Evolutionary conservation across 345 rosid genomes (phyloP), one percentile per base, ranked within the genome.

Genomic region (Theobroma cacao): DNA sequence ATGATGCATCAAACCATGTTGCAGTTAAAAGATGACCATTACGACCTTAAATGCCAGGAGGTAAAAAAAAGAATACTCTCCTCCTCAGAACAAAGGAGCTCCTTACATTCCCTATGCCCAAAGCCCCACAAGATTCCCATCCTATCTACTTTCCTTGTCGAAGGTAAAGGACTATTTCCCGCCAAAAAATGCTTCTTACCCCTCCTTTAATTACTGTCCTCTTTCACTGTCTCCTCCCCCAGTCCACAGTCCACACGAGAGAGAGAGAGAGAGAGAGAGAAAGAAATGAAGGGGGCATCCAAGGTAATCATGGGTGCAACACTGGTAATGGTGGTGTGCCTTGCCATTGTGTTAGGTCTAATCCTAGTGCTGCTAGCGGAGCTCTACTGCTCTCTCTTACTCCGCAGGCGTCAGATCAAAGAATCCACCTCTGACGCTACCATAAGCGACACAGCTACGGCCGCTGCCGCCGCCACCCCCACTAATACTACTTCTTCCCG

Each of bases 241-340:
- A 53, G 59, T 48, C 28, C 60, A 36, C 60, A 64, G 75, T 41
- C 61, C n/a, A 76, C 69, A 41, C 34, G 4, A 58, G 2, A 60
- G 26, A 36, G 70, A 52, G 40, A 60, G 15, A 70, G 62, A 70
- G 77, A 48, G 64, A 80, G 72, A 75, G 63, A 7, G 79, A 70
- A 36, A 70, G 28, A 17, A 72, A 93, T 95, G 99, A 89, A 88
- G 83, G 90, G 88, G 75, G 82, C 97, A 7, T 88, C 97, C 17
- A 90, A 92, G 85, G 92, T 96, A 55, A 90, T 92, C 41, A 87
- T 93, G 91, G 97, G 91, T 53, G 98, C 98, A 22, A 93, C 97
- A 3, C 84, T 92, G 76, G 88, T 89, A 0, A 92, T 96, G 97
- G 95, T 90, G 40, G 90, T 87, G 15, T 89, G 89, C 79, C 84